Percentiles rank a stretch among this genome's conserved stretches.
phyloP scores from a whole-genome alignment of 768 basidiomycete genomes.

The Gymnopilus junonius region DNA sequence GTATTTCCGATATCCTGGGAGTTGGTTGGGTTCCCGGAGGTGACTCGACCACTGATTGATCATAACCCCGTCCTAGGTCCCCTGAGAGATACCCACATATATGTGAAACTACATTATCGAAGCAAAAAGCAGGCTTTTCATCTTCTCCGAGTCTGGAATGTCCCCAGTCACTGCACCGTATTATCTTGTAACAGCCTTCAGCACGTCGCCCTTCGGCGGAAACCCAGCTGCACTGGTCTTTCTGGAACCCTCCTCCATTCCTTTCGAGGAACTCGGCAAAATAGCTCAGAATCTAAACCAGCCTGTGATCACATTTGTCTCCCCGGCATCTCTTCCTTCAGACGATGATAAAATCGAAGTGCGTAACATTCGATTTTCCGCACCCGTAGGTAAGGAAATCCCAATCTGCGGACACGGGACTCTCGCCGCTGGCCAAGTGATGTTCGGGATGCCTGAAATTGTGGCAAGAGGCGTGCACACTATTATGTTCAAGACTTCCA shows the following conservation, averaged over 20 bases:
- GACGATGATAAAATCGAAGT: conserved; percentile 28
- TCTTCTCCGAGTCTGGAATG: conserved; percentile 6
- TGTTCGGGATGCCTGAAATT: conserved; percentile 37
- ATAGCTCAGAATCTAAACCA: conserved; percentile 51
- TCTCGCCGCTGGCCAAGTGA: conserved; percentile 45
- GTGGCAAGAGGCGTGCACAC: conserved; percentile 30
- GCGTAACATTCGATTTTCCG: conserved; percentile 42
- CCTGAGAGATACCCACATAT: neutral
- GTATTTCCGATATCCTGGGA: too few relatives aligned
- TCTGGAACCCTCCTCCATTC: conserved; percentile 45
- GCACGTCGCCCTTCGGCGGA: conserved; percentile 16
- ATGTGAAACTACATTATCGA: neutral
- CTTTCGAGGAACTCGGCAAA: conserved; percentile 32
- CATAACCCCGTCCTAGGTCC: neutral
- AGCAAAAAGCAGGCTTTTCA: neutral
- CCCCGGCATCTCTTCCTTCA: conserved; percentile 25
- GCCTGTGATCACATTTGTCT: conserved; percentile 44
- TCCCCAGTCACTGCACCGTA: conserved; percentile 26
- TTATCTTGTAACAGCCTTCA: conserved; percentile 28
- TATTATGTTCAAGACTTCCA: conserved; percentile 37
- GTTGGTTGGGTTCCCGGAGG: neutral
- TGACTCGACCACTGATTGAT: neutral
- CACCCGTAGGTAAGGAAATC: conserved; percentile 30
- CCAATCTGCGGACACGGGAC: conserved; percentile 49
- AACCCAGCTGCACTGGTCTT: conserved; percentile 34